Evolutionary conservation across 108 stramenopile species (phyloP).

Genomic region (Skeletonema potamos): DNA sequence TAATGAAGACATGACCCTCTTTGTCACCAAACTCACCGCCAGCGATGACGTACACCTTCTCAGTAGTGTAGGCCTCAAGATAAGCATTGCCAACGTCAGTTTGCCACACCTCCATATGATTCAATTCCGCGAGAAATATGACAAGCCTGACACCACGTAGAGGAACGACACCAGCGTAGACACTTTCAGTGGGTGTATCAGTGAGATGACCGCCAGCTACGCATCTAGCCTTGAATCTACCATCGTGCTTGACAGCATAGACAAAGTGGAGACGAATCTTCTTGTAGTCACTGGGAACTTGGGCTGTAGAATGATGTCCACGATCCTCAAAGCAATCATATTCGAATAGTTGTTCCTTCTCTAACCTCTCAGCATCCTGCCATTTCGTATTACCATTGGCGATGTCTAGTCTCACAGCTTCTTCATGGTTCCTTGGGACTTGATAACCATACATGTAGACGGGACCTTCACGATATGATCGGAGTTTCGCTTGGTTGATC

Average conservation of each 20-base stretch:
- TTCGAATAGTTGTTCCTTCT: conserved; percentile 17
- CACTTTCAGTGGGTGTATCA: conserved; percentile 10
- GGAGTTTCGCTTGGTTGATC: too few species aligned
- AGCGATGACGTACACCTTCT: conserved; percentile 21
- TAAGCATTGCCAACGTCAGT: conserved; percentile 35
- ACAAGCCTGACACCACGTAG: conserved; percentile 42
- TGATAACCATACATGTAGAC: conserved; percentile 19
- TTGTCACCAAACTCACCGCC: conserved; percentile 44
- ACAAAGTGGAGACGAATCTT: conserved; percentile 30
- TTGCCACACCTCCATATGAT: conserved; percentile 25
- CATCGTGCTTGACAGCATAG: conserved; percentile 44
- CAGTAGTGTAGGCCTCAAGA: conserved; percentile 25
- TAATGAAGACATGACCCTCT: background rate
- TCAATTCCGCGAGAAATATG: conserved; percentile 36
- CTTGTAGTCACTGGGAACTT: conserved; percentile 26
- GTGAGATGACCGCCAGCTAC: conserved; percentile 45
- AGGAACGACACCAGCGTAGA: conserved; percentile 32
- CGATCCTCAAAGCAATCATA: conserved; percentile 29
- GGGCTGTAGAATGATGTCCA: background rate
- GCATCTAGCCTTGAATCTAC: conserved; percentile 24
- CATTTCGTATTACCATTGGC: conserved; percentile 43
- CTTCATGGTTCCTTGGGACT: conserved; percentile 11
- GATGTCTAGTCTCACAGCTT: conserved; percentile 35
- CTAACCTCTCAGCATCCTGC: conserved; percentile 24
- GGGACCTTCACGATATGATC: too few species aligned